These are phyloP conservation scores for Karstenula rhodostoma DNA, from an alignment of 2,329 filamentous ascomycete species.

Conservation along the genomic window DNA sequence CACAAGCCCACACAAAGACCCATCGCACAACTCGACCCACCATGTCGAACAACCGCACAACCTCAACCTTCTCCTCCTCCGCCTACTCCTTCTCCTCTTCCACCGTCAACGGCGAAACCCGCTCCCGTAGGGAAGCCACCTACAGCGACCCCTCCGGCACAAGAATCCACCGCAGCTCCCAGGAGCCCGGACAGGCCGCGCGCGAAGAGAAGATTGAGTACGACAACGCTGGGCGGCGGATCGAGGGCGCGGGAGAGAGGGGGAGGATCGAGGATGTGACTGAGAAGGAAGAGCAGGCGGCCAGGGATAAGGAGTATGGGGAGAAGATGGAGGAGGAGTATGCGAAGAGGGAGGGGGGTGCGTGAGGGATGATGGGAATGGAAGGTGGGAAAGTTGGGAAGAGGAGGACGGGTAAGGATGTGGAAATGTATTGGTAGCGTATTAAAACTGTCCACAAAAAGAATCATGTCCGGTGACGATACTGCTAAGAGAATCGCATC, in stretches of 20 bases:
- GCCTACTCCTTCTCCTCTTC: conserved; percentile 34
- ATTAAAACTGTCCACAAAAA: neutral
- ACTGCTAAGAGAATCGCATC: neutral
- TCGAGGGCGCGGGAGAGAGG: conserved; percentile 20
- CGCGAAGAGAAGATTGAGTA: conserved; percentile 37
- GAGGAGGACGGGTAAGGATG: neutral
- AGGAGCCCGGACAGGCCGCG: conserved; percentile 36
- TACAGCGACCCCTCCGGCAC: conserved; percentile 41
- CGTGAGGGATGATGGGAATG: conserved; percentile 28
- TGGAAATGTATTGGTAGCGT: neutral
- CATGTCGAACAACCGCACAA: conserved; percentile 26
- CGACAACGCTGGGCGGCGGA: conserved; percentile 30
- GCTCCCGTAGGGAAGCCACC: conserved; percentile 34
- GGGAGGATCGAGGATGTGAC: conserved; percentile 45
- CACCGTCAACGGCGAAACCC: conserved; percentile 40
- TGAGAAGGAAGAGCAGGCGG: conserved; percentile 43
- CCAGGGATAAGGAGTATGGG: conserved; percentile 49
- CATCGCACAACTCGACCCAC: conserved; percentile 9
- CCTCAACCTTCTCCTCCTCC: conserved; percentile 39
- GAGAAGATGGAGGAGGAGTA: conserved; percentile 56
- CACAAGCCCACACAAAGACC: neutral
- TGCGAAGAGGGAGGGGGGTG: conserved; percentile 55
- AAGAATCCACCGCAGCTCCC: conserved; percentile 32
- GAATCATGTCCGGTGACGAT: too few species aligned
- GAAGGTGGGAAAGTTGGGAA: neutral